These are phyloP conservation scores for Endocarpon pusillum DNA, from an alignment of 495 filamentous ascomycete species.

Conservation along the genomic window DNA sequence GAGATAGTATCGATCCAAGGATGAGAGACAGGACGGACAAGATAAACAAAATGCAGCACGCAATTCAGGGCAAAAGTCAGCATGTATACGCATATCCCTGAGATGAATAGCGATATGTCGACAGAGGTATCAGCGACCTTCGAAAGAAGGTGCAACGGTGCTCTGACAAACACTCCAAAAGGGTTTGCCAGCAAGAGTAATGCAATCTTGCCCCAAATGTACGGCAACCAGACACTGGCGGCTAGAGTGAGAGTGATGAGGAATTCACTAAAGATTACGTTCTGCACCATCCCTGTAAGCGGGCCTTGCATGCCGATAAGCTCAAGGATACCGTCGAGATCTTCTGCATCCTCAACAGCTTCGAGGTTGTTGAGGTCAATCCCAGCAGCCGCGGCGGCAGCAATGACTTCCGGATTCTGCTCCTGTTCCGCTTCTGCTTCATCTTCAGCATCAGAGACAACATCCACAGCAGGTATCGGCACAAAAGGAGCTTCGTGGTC, in stretches of 20 bases:
- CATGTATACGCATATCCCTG: neutral
- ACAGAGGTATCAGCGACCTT: conserved; percentile 52
- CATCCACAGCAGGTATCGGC: conserved; percentile 25
- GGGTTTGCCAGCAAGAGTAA: conserved; percentile 70
- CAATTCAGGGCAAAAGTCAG: neutral
- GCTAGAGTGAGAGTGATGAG: conserved; percentile 76
- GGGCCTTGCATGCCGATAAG: conserved; percentile 94
- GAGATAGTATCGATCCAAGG: neutral
- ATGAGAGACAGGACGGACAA: too few relatives aligned
- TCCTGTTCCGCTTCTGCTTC: conserved; percentile 11
- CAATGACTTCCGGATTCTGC: conserved; percentile 23
- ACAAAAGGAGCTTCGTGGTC: conserved; percentile 48
- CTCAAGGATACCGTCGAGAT: conserved; percentile 95
- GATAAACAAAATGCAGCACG: too few relatives aligned
- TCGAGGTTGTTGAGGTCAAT: conserved; percentile 41
- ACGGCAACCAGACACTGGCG: conserved; percentile 75
- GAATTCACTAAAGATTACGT: conserved; percentile 82
- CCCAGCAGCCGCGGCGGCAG: conserved; percentile 28
- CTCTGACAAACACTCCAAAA: conserved; percentile 42
- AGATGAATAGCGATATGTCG: conserved; percentile 22
- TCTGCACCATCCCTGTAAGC: conserved; percentile 74
- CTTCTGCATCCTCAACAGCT: conserved; percentile 70
- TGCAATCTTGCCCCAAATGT: conserved; percentile 71
- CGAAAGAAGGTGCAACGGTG: conserved; percentile 54
- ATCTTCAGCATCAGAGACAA: conserved; percentile 10